Evolutionary conservation across 2,329 filamentous ascomycete genomes (phyloP).

Genomic region (Thermoascus crustaceus): DNA sequence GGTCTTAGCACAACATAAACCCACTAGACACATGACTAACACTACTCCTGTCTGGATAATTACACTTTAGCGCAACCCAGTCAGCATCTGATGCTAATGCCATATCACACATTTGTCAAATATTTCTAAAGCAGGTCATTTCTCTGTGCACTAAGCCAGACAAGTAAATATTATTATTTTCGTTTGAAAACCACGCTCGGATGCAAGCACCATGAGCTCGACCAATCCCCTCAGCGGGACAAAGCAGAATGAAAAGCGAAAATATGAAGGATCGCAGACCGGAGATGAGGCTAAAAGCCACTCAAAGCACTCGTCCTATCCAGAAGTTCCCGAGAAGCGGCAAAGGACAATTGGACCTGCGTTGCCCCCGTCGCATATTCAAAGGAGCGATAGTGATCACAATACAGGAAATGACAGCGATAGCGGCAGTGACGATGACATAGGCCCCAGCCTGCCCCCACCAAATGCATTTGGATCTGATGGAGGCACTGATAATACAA

Average conservation of each 20-base stretch:
- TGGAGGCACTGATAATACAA: not conserved
- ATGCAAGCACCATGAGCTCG: not conserved
- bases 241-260: not conserved
- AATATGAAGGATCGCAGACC: not conserved
- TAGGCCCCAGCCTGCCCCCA: slow-evolving; percentile 25
- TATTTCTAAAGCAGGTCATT: too few species aligned
- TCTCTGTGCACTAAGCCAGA: too few species aligned
- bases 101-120: too few species aligned
- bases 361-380: not conserved
- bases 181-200: too few species aligned
- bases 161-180: too few species aligned
- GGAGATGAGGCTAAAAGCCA: not conserved
- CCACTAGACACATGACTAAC: too few species aligned
- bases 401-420: slow-evolving; percentile 17
- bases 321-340: not conserved
- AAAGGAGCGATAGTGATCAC: slow-evolving; percentile 2
- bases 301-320: not conserved
- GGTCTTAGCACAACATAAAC: too few species aligned
- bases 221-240: not conserved
- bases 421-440: slow-evolving; percentile 21
- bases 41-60: too few species aligned
- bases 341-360: not conserved
- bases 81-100: too few species aligned
- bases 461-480: too few species aligned
- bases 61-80: too few species aligned